These are phyloP conservation scores for Penicillium sp. DNA, from an alignment of 2,329 filamentous ascomycete species.

Conservation along the genomic window DNA sequence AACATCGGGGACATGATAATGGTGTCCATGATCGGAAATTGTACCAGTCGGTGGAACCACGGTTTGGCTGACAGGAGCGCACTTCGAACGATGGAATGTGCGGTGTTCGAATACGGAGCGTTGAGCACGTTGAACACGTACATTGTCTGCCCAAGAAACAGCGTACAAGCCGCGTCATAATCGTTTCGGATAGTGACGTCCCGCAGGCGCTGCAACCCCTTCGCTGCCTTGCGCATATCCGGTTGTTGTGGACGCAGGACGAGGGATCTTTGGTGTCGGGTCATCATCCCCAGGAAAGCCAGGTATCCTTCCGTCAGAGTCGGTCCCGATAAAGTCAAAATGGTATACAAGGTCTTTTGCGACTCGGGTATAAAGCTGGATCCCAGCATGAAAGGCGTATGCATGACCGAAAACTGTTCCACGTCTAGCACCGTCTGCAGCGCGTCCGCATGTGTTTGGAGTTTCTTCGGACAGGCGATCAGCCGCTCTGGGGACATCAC, in stretches of 20 bases:
- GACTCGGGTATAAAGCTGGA: conserved; percentile 17
- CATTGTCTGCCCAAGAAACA: conserved; percentile 29
- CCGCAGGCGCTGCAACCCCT: conserved; percentile 20
- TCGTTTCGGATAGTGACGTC: conserved; percentile 19
- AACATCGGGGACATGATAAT: conserved; percentile 31
- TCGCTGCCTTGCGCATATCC: conserved; percentile 21
- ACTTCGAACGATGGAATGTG: conserved; percentile 28
- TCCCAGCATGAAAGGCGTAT: conserved; percentile 22
- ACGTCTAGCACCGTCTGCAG: conserved; percentile 19
- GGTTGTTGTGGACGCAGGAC: conserved; percentile 20
- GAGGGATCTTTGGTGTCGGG: conserved; percentile 22
- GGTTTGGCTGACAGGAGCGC: conserved; percentile 28
- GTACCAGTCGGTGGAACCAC: conserved; percentile 27
- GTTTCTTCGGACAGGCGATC: conserved; percentile 10
- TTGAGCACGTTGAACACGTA: conserved; percentile 33
- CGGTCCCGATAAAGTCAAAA: conserved; percentile 18
- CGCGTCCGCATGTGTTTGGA: conserved; percentile 19
- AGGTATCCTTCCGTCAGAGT: conserved; percentile 23
- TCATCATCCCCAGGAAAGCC: conserved; percentile 24
- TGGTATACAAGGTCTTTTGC: conserved; percentile 17
- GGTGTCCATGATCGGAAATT: conserved; percentile 27
- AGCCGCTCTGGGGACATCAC: conserved; percentile 17
- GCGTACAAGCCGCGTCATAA: conserved; percentile 25
- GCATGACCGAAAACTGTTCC: conserved; percentile 21
- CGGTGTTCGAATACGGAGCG: conserved; percentile 21